Evolutionary conservation across 352 stramenopile species (phyloP), one percentile per base, ranked within the genome.

Genomic region (Aphanomyces invadans): DNA sequence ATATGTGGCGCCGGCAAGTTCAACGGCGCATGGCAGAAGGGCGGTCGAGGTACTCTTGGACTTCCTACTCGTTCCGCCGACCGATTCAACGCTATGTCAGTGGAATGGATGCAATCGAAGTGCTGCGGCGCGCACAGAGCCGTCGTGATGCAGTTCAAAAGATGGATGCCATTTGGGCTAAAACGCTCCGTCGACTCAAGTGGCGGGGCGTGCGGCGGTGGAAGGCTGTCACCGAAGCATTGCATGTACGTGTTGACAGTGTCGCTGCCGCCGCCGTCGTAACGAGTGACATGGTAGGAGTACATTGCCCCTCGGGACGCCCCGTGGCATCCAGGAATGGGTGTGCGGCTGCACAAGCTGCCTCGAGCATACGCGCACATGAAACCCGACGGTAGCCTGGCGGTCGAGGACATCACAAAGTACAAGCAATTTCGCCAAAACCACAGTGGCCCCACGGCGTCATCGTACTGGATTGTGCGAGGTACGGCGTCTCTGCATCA

Each of bases 401-500:
- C 68, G 15, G 68, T 90, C 32, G 78, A 89, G 39, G 79, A 90
- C 68, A 73, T 80, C 56, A 65, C 71, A 28, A 70, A 74, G 7
- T 90, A 77, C 69, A 80, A 81, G 46, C 73, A 87, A 54, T 94
- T 94, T 51, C 74, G 77, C n/a, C 70, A 71, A 7, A 82, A 78
- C 56, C 80, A 91, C 65, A 69, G 72, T 0, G 82, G 86, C 0
- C 83, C 83, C 5, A 88, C 81, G 0, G 80, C 88, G 60, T 71
- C 72, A 51, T 90, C 80, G 31, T 89, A 86, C 62, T 92, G 83
- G 86, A 66, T 90, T 59, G 62, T 92, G 36, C 79, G 78, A 39
- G 62, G 68, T 31, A 54, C 15, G 21, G 17, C 4, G 15, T 1
- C 23, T n/a, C 17, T 60, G 4, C 1, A 54, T 26, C 21, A 39